Conservation (phyloP, 371 early-diverging fungal genomes). For the Zychaea mexicana region DNA sequence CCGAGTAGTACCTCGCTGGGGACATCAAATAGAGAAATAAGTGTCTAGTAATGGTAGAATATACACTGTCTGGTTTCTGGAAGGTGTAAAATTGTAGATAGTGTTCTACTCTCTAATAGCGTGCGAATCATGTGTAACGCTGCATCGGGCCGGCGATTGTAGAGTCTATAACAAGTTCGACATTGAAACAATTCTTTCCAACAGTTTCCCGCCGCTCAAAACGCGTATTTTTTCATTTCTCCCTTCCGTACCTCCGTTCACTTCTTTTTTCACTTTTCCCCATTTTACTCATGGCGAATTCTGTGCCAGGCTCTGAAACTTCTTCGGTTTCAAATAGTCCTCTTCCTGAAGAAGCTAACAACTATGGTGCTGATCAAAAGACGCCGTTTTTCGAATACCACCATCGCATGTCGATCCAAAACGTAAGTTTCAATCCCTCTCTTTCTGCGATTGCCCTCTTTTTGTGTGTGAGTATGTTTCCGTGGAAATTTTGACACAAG, state of each 20-base stretch:
- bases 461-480: neutral
- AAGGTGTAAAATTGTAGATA: no score
- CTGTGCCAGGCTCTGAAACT: neutral
- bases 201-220: no score
- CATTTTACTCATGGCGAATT: neutral
- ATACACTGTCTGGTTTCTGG: no score
- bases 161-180: no score
- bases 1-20: no score
- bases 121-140: no score
- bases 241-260: neutral
- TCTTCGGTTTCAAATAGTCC: neutral
- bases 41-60: no score
- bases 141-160: no score
- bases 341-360: neutral
- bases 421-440: conserved; percentile 22
- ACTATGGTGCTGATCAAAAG: conserved; percentile 12
- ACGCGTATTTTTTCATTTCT: no score
- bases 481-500: neutral
- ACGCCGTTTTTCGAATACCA: conserved; percentile 53
- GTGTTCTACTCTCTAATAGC: no score
- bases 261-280: neutral
- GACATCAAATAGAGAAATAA: no score
- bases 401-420: conserved; percentile 41
- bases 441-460: neutral
- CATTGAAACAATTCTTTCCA: no score